Evolutionary conservation across 192 early-diverging fungal genomes (phyloP), one percentile per base, ranked within the genome.

Genomic region (Gonapodya sp.): DNA sequence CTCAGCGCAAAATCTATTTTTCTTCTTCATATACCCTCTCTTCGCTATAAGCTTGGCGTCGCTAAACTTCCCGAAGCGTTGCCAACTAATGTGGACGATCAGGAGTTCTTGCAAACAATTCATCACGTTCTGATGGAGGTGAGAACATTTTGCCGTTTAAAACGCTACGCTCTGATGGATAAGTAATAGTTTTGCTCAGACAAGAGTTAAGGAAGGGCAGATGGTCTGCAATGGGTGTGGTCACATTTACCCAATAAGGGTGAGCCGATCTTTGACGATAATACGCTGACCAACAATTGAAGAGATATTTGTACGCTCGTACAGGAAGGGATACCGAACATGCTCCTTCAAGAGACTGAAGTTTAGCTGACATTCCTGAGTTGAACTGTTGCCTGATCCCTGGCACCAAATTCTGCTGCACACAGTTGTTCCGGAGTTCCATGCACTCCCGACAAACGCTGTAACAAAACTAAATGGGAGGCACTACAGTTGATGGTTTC

Each of bases 201-300:
- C 90, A 1, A 91, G 94, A 78, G 88, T 99, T 73, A 92, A 92
- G 82, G 89, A 93, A 73, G 97, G 95, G 64, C 87, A 89, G 83
- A 99, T 99, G 97, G 85, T 95, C 0, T 99, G 97, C 85, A 88
- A 91, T 35, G 93, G 92, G 72, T 99, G 97, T 85, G 85, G 85
- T 35, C 97, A 96, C 83, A 93, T 94, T 33, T 99, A 95, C 86
- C 90, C 91, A 74, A 95, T 99, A 84, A 94, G 91, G 46, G 46
- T 64, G 46, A 64, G 46, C 46, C 24, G 24, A 64, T 64, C 24
- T 64, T 64, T 64, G 46, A n/a, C n/a, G n/a, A n/a, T n/a, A n/a
- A n/a, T n/a, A n/a, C n/a, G n/a, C n/a, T n/a, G n/a, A 16, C 46
- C 46, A 24, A 64, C 8, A 64, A 64, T 8, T 64, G 46, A 16